These are phyloP conservation scores for Gnomoniopsis sp. DNA, from an alignment of 2,329 filamentous ascomycete species.

Conservation along the genomic window DNA sequence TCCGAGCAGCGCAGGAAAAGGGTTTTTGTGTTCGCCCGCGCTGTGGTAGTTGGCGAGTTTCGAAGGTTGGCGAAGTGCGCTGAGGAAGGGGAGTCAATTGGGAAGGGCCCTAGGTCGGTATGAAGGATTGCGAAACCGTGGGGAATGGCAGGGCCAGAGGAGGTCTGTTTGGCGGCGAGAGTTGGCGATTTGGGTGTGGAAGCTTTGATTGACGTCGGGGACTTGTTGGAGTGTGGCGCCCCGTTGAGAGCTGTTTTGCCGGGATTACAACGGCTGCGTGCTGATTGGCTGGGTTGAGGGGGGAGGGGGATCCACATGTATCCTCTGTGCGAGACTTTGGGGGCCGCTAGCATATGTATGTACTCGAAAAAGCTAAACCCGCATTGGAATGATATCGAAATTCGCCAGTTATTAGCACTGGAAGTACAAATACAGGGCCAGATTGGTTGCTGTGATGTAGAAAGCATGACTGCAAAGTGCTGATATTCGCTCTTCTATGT, in stretches of 20 bases:
- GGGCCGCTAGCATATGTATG: too few relatives aligned
- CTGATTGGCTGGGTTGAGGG: conserved; percentile 19
- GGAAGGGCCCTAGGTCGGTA: background rate
- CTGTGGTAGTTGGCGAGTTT: too few relatives aligned
- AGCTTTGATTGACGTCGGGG: conserved; percentile 11
- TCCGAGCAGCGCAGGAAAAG: background rate
- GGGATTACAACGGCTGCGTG: conserved; percentile 20
- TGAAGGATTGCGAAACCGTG: background rate
- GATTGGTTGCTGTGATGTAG: too few relatives aligned
- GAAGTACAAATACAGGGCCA: too few relatives aligned
- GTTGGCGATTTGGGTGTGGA: background rate
- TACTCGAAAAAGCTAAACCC: too few relatives aligned
- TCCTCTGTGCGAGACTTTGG: background rate
- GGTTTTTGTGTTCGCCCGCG: too few relatives aligned
- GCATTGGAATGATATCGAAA: too few relatives aligned
- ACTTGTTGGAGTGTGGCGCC: background rate
- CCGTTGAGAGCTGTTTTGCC: conserved; percentile 10
- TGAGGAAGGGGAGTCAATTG: background rate
- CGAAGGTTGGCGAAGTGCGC: background rate
- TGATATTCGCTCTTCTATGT: background rate
- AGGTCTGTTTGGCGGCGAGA: background rate
- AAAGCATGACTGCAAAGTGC: background rate
- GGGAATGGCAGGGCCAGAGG: background rate
- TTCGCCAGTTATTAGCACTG: too few relatives aligned
- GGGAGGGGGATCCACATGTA: background rate